These are phyloP conservation scores for Rhinocladiella similis DNA, from an alignment of 2,329 filamentous ascomycete genomes.

Conservation along the genomic window DNA sequence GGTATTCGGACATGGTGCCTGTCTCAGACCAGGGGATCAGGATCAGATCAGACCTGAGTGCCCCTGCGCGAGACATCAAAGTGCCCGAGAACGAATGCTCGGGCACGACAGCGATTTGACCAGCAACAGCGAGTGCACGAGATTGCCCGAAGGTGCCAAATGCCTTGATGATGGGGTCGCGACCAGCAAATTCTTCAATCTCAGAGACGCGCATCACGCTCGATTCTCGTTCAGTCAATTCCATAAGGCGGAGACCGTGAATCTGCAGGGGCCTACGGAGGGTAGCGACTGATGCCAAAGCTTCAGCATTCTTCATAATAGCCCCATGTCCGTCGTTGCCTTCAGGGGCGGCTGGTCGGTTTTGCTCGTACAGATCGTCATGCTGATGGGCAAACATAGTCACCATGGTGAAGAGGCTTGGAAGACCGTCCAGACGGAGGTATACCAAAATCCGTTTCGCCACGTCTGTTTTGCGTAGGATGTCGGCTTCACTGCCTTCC, in stretches of 20 bases:
- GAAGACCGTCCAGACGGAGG: constrained; percentile 80
- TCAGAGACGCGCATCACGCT: constrained; percentile 94
- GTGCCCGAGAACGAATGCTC: constrained; percentile 77
- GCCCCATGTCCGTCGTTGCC: constrained; percentile 1
- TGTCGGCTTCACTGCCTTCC: constrained; percentile 22
- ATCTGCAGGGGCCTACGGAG: constrained; percentile 63
- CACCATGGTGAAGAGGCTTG: constrained; percentile 79
- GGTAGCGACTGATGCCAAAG: constrained; percentile 9
- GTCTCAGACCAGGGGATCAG: constrained; percentile 89
- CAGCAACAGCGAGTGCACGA: constrained; percentile 78
- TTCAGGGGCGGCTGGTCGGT: constrained; percentile 28
- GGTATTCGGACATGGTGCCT: constrained; percentile 70
- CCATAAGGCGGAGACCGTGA: constrained; percentile 81
- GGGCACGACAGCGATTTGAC: constrained; percentile 76
- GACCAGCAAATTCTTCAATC: constrained; percentile 68
- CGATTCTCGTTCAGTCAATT: constrained; percentile 88
- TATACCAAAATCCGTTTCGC: constrained; percentile 71
- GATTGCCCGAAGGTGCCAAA: constrained; percentile 87
- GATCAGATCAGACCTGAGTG: constrained; percentile 71
- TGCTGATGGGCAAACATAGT: constrained; percentile 57
- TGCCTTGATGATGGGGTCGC: constrained; percentile 85
- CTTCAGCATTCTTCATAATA: constrained; percentile 17
- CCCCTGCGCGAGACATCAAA: constrained; percentile 67
- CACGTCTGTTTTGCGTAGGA: constrained; percentile 31
- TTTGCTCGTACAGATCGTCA: constrained; percentile 18